Evolutionary conservation across 495 filamentous ascomycete genomes (phyloP).

Genomic region (Lepidopterella palustris): DNA sequence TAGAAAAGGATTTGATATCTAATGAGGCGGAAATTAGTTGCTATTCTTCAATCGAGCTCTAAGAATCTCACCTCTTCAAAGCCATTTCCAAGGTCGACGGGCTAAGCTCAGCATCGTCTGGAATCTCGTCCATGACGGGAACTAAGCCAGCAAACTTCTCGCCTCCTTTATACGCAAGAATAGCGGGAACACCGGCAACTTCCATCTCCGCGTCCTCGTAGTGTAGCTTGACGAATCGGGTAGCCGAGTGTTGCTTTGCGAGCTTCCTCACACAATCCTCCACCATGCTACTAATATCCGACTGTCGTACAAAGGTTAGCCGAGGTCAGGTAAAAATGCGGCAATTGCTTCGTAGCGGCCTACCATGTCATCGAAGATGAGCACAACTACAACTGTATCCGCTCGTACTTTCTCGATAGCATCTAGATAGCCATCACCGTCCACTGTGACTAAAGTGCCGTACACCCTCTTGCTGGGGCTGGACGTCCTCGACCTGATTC

Average conservation of each 20-base stretch:
- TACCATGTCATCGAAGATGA: slow-evolving; percentile 88
- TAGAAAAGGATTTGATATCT: slow-evolving; percentile 1
- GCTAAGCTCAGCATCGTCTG: slow-evolving; percentile 55
- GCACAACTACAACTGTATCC: slow-evolving; percentile 87
- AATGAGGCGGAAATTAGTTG: no score
- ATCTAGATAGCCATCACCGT: slow-evolving; percentile 86
- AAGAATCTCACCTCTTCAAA: slow-evolving; percentile 47
- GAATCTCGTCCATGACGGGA: slow-evolving; percentile 79
- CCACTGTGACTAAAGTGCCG: slow-evolving; percentile 73
- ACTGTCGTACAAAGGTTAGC: slow-evolving; percentile 46
- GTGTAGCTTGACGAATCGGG: slow-evolving; percentile 86
- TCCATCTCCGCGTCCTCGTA: slow-evolving; percentile 94
- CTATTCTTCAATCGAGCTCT: no score
- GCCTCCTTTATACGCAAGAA: slow-evolving; percentile 81
- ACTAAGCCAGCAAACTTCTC: slow-evolving; percentile 88
- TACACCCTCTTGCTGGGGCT: slow-evolving; percentile 69
- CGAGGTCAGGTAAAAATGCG: not conserved
- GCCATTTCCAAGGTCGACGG: slow-evolving; percentile 54
- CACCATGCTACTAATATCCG: slow-evolving; percentile 62
- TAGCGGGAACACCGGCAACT: slow-evolving; percentile 76
- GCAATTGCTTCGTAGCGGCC: slow-evolving; percentile 26
- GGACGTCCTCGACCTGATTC: slow-evolving; percentile 48
- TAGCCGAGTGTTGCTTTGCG: slow-evolving; percentile 58
- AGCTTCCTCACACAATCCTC: slow-evolving; percentile 70
- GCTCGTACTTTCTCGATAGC: slow-evolving; percentile 81